Conservation (phyloP, 208 protist species). For the Leishmania amazonensis region DNA sequence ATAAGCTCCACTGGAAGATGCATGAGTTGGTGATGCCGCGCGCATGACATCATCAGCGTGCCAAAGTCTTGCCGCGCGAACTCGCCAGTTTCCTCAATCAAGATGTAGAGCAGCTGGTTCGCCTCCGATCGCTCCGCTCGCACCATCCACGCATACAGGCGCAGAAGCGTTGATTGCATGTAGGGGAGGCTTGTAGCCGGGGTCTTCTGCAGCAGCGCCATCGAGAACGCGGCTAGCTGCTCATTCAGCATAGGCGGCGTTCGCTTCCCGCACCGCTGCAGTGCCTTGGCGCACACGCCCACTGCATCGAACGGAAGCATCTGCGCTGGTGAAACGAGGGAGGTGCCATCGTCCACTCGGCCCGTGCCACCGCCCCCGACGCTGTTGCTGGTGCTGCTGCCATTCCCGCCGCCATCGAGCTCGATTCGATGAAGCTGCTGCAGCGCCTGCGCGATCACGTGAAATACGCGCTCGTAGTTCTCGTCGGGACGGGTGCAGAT, state of each 20-base stretch:
- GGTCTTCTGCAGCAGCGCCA: conserved; percentile 46
- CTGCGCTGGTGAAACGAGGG: background rate
- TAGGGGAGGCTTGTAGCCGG: conserved; percentile 25
- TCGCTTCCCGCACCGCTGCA: conserved; percentile 73
- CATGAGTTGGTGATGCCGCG: conserved; percentile 62
- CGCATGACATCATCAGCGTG: conserved; percentile 54
- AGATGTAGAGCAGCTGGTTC: conserved; percentile 54
- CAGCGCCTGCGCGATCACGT: conserved; percentile 54
- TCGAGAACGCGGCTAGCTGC: conserved; percentile 46
- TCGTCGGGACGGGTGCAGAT: conserved; percentile 54
- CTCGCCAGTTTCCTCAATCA: conserved; percentile 60
- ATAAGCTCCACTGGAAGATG: conserved; percentile 61
- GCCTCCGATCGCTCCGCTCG: conserved; percentile 58
- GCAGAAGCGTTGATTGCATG: conserved; percentile 53
- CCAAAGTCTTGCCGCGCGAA: conserved; percentile 51
- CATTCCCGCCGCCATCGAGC: background rate
- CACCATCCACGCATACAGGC: conserved; percentile 83
- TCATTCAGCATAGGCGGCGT: conserved; percentile 61
- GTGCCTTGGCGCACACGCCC: conserved; percentile 60
- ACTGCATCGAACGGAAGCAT: conserved; percentile 30
- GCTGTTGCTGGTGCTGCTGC: background rate
- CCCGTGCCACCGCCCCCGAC: background rate
- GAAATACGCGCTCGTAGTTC: conserved; percentile 75
- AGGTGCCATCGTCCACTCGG: background rate
- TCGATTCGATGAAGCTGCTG: conserved; percentile 14